Conservation (phyloP, 2,329 filamentous ascomycete species). For the Purpureocillium takamizusanense region DNA sequence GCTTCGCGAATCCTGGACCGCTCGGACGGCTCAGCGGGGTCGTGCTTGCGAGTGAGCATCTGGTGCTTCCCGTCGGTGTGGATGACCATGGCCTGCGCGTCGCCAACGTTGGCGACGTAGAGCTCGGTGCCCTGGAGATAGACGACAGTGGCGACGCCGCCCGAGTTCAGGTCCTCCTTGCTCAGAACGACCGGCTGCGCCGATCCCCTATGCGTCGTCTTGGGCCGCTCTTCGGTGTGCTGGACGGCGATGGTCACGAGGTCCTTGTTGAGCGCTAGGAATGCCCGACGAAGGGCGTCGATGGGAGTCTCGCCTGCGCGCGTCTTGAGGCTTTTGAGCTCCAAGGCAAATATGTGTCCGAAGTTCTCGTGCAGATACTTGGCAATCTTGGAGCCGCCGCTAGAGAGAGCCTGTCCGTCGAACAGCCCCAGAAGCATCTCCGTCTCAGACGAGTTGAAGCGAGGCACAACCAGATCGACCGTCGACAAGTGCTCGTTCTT, state of each 20-base stretch:
- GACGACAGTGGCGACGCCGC: conserved; percentile 83
- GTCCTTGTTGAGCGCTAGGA: conserved; percentile 87
- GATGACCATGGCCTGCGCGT: conserved; percentile 92
- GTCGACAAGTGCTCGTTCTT: conserved; percentile 92
- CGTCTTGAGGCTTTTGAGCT: conserved; percentile 65
- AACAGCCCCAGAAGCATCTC: conserved; percentile 93
- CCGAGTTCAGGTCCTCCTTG: conserved; percentile 82
- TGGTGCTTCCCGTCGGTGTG: conserved; percentile 77
- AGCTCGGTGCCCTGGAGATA: conserved; percentile 86
- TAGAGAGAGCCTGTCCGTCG: conserved; percentile 83
- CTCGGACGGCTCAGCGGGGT: conserved; percentile 79
- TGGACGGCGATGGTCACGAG: conserved; percentile 77
- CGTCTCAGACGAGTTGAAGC: conserved; percentile 81
- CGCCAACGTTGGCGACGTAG: conserved; percentile 90
- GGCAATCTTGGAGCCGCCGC: conserved; percentile 87
- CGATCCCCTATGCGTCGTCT: conserved; percentile 61
- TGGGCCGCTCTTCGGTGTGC: conserved; percentile 63
- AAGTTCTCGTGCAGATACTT: conserved; percentile 97
- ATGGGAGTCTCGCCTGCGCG: conserved; percentile 63
- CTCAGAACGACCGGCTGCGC: conserved; percentile 67
- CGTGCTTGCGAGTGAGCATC: conserved; percentile 83
- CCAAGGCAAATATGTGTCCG: conserved; percentile 70
- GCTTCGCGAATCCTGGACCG: conserved; percentile 86
- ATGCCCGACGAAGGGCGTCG: conserved; percentile 79
- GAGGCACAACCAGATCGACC: conserved; percentile 88